Evolutionary conservation across 768 basidiomycete species (phyloP).

Genomic region (Chlorophyllum brunneum): DNA sequence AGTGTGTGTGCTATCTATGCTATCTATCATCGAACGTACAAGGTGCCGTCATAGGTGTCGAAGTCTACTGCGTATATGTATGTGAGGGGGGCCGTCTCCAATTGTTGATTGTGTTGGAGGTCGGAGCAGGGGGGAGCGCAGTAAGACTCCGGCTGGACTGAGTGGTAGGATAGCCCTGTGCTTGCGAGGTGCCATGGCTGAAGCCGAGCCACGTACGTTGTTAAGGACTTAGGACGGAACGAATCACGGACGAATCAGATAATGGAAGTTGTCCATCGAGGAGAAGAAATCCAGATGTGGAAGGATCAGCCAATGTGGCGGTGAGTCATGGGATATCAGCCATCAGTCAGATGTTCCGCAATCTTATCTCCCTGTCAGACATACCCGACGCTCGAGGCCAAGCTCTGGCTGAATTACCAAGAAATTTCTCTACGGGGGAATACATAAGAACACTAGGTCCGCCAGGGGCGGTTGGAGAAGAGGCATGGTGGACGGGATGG

Average conservation of each 20-base stretch:
- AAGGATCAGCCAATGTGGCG: constrained; percentile 1
- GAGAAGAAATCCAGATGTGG: not conserved
- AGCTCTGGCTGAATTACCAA: not conserved
- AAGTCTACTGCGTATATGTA: too few species aligned
- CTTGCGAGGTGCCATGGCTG: too few species aligned
- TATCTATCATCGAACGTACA: too few species aligned
- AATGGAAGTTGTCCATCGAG: not conserved
- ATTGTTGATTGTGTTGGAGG: too few species aligned
- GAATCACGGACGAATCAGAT: not conserved
- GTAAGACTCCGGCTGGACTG: too few species aligned
- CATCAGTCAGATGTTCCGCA: not conserved
- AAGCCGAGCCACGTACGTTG: too few species aligned
- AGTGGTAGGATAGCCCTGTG: too few species aligned
- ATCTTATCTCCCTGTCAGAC: constrained; percentile 1
- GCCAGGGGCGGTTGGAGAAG: not conserved
- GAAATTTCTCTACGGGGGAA: not conserved
- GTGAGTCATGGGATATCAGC: constrained; percentile 1
- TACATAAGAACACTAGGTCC: not conserved
- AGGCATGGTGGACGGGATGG: not conserved
- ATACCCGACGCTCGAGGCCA: not conserved
- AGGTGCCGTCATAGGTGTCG: too few species aligned
- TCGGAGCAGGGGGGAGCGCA: too few species aligned
- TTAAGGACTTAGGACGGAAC: too few species aligned
- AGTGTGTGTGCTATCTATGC: too few species aligned
- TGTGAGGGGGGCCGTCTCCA: too few species aligned